Evolutionary conservation across 2,329 filamentous ascomycete genomes (phyloP).

Genomic region (Thermoascus crustaceus): DNA sequence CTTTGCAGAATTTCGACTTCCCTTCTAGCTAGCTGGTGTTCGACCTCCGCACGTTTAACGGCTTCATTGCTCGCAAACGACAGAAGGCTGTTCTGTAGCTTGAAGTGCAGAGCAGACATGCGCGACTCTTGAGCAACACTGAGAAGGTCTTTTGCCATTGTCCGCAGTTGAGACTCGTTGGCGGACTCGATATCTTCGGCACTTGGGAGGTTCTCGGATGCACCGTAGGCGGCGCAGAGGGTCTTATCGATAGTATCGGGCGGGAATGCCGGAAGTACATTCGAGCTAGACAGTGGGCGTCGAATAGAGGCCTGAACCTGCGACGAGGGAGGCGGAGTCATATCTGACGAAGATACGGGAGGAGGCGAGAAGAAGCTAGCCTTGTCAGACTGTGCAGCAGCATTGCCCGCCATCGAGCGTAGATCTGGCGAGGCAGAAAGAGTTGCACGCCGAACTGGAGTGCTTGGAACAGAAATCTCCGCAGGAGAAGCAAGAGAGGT

Average conservation of each 20-base stretch:
- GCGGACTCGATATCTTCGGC: conserved; percentile 46
- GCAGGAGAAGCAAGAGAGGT: conserved; percentile 29
- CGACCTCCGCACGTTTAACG: conserved; percentile 77
- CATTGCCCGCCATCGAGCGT: conserved; percentile 21
- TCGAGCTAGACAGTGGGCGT: no score
- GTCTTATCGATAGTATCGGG: conserved; percentile 39
- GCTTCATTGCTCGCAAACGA: conserved; percentile 77
- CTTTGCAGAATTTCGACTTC: conserved; percentile 78
- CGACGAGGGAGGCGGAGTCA: conserved; percentile 57
- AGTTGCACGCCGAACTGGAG: conserved; percentile 23
- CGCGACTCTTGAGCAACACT: conserved; percentile 57
- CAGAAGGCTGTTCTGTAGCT: conserved; percentile 78
- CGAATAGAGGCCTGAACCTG: no score
- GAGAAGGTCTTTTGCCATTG: conserved; percentile 47
- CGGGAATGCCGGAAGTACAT: no score
- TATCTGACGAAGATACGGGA: conserved; percentile 40
- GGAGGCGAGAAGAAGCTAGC: conserved; percentile 33
- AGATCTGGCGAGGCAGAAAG: conserved; percentile 31
- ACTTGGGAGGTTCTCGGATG: conserved; percentile 39
- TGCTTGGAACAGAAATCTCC: conserved; percentile 31
- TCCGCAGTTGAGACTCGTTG: conserved; percentile 44
- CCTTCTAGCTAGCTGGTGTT: conserved; percentile 81
- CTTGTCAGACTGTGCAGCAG: conserved; percentile 26
- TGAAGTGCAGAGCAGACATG: conserved; percentile 81
- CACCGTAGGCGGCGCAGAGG: conserved; percentile 34